Conservation (phyloP, 2,329 filamentous ascomycete genomes). For the Dothideomycetes sp. region DNA sequence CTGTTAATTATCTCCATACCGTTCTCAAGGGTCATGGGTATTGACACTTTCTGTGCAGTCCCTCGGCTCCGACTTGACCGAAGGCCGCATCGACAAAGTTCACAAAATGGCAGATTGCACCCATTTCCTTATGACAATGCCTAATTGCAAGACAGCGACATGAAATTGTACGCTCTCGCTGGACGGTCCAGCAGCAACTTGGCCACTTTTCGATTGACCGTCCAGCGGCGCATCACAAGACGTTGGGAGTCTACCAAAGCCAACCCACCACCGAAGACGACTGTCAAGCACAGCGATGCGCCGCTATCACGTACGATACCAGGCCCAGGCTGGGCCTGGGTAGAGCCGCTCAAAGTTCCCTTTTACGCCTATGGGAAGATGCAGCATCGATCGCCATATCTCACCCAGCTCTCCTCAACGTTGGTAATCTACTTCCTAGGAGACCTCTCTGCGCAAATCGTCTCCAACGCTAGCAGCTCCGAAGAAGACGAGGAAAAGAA, state of each 20-base stretch:
- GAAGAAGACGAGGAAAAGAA: slow-evolving; percentile 9
- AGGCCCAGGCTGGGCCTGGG: slow-evolving; percentile 34
- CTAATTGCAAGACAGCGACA: slow-evolving; percentile 8
- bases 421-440: slow-evolving; percentile 69
- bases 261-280: slow-evolving; percentile 6
- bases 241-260: too few relatives aligned
- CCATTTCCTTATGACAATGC: too few relatives aligned
- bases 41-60: too few relatives aligned
- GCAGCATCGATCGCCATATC: slow-evolving; percentile 61
- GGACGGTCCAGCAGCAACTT: slow-evolving; percentile 13
- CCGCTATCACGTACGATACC: slow-evolving; percentile 20
- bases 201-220: slow-evolving; percentile 16
- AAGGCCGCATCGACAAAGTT: too few relatives aligned
- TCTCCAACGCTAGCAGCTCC: slow-evolving; percentile 24
- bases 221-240: slow-evolving; percentile 21
- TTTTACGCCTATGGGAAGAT: slow-evolving; percentile 53
- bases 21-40: too few relatives aligned
- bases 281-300: background rate
- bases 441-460: slow-evolving; percentile 65
- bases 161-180: slow-evolving; percentile 17
- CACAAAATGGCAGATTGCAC: background rate
- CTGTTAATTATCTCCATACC: too few relatives aligned
- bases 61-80: too few relatives aligned
- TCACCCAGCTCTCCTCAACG: slow-evolving; percentile 67
- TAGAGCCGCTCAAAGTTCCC: slow-evolving; percentile 33